Conservation (phyloP, 352 stramenopile genomes). For the Globisporangium nunn region DNA sequence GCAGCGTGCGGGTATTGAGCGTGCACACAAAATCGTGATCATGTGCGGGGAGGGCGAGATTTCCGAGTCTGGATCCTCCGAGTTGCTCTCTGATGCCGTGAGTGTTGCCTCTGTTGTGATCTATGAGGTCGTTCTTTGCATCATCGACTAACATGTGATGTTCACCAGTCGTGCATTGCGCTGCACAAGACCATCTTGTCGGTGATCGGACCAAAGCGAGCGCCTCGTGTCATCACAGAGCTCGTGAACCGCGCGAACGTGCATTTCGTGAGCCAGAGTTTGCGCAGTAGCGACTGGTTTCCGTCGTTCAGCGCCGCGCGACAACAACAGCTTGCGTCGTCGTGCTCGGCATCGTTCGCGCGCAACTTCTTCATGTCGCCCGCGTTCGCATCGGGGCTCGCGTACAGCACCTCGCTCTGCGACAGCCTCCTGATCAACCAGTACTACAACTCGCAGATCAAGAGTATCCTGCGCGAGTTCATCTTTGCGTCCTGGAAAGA, state of each 20-base stretch:
- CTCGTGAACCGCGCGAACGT: slow-evolving; percentile 76
- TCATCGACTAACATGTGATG: slow-evolving; percentile 2
- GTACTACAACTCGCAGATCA: slow-evolving; percentile 85
- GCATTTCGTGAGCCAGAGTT: slow-evolving; percentile 77
- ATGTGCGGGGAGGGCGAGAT: slow-evolving; percentile 54
- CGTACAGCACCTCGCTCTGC: slow-evolving; percentile 81
- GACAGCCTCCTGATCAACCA: slow-evolving; percentile 86
- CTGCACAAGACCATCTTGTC: slow-evolving; percentile 77
- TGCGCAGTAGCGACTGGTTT: slow-evolving; percentile 68
- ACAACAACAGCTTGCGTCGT: slow-evolving; percentile 31
- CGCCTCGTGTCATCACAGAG: slow-evolving; percentile 68
- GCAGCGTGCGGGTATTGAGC: slow-evolving; percentile 52
- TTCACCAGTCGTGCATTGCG: slow-evolving; percentile 51
- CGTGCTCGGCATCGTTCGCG: slow-evolving; percentile 51
- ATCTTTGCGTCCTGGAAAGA: slow-evolving; percentile 78
- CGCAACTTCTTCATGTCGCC: slow-evolving; percentile 77
- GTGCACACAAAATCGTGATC: slow-evolving; percentile 64
- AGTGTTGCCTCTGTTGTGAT: neutral
- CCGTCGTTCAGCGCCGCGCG: slow-evolving; percentile 13
- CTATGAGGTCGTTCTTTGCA: neutral
- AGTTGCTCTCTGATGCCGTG: slow-evolving; percentile 71
- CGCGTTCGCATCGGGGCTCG: slow-evolving; percentile 74
- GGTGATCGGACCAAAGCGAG: slow-evolving; percentile 47
- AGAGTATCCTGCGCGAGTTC: slow-evolving; percentile 81
- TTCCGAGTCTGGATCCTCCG: slow-evolving; percentile 48